Evolutionary conservation across 225 moss, liverwort and hornwort genomes (phyloP).

Genomic region (Marchantia polymorpha): DNA sequence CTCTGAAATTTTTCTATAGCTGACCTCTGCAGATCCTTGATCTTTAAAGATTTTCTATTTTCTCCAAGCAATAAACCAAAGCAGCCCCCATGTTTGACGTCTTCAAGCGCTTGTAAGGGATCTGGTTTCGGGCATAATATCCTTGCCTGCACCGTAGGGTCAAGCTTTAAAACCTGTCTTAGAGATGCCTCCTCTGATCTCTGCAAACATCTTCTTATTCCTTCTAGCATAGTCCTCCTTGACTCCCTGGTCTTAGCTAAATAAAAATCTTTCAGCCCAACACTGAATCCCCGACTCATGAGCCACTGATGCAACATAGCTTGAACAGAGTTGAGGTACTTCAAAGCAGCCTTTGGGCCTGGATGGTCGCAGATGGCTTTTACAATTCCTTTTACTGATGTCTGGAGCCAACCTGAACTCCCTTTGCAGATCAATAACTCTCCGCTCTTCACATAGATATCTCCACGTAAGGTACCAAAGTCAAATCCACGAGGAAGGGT

Average conservation of each 20-base stretch:
- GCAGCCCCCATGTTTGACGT: constrained; percentile 45
- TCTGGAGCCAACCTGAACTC: constrained; percentile 64
- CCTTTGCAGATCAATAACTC: constrained; percentile 68
- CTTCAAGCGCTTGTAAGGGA: background rate
- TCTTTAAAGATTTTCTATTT: constrained; percentile 33
- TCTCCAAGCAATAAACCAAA: constrained; percentile 64
- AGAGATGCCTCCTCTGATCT: constrained; percentile 62
- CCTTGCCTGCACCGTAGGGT: constrained; percentile 59
- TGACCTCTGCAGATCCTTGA: constrained; percentile 61
- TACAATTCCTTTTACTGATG: constrained; percentile 55
- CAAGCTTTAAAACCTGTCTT: constrained; percentile 47
- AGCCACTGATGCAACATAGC: constrained; percentile 63
- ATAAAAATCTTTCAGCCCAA: constrained; percentile 67
- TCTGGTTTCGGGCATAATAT: constrained; percentile 10
- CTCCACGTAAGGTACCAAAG: constrained; percentile 46
- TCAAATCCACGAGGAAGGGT: constrained; percentile 37
- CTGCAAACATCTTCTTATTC: constrained; percentile 45
- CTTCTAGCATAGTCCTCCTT: constrained; percentile 53
- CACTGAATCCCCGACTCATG: constrained; percentile 69
- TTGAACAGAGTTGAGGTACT: constrained; percentile 71
- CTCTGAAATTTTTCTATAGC: constrained; percentile 70
- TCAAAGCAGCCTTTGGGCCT: constrained; percentile 57
- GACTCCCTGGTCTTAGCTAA: constrained; percentile 37
- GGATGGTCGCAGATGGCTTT: constrained; percentile 46
- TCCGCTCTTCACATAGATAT: constrained; percentile 56